Base-by-base conservation (phyloP, 2,329 filamentous ascomycete species). In the Aspergillus pseudoviridinutans region DNA sequence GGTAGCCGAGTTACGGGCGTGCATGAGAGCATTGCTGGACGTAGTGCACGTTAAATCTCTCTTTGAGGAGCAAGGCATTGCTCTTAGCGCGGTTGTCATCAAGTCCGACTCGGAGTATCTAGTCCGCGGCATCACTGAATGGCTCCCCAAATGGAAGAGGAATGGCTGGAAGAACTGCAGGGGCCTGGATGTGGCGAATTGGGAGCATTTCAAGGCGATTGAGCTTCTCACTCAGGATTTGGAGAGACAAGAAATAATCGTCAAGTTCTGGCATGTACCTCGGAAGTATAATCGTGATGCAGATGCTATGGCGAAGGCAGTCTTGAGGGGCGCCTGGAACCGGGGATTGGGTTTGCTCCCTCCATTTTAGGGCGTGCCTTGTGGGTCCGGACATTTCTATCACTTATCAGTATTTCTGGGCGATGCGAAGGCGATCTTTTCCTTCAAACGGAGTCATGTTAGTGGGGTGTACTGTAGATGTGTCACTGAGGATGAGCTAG, bases 121-220 rank as follows among this genome's bases (percentile, higher is more conserved):
- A 7, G 46, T 53, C 6, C 29, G 50, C 2, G 27, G 55, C 8
- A 12, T 53, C 3, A 57, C 50, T 3, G 55, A 57, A 25, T 57
- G 51, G 50, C 22, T 57, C 4, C 50, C 42, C n/a, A 57, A 53
- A n/a, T 57, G 55, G 55, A 53, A 53, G 44, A 46, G 12, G 2
- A 53, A 57, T 44, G 42, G 44, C 7, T 57, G 50, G 50, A 57
- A 35, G 50, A 57, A 42, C 32, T 22, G 7, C 2, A n/a, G 22
- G 10, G 55, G 55, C 2, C 25, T 32, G n/a, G 44, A 3, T 9
- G 51, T 57, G 10, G 32, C 9, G 38, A 57, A 27, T 9, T 20
- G 8, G 4, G 4, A 8, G 3, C 42, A 14, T 50, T 57, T 27
- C 8, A 50, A 20, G 44, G 22, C 22, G 5, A 46, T 47, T 24